Evolutionary conservation across 1,284 basidiomycete genomes (phyloP), one percentile per base, ranked within the genome.

Genomic region (Uromyces viciae-fabae): DNA sequence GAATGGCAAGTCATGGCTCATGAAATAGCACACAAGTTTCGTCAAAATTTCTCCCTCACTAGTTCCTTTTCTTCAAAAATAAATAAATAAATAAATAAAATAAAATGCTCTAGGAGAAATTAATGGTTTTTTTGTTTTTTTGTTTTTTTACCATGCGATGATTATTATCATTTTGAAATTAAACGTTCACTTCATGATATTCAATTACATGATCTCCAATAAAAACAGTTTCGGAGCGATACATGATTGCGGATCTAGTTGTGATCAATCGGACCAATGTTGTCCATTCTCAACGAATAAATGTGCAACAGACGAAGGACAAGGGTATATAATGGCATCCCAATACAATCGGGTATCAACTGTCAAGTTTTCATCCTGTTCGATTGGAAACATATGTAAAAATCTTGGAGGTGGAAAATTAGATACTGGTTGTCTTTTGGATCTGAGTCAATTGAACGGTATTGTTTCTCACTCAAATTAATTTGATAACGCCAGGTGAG

Each of bases 1-100:
- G 83, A 84, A 56, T 84, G 83, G 82, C 84, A 85, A 81, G 83
- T 85, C 54, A 84, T 85, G 82, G 84, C 84, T 15, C 85, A 85
- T 80, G 85, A 85, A 82, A 84, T 85, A 42, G 75, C 75, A 22
- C 81, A 72, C 42, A 66, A 60, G 73, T 75, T 56, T n/a, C 28
- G 28, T 66, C 73, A 49, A 56, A 22, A 33, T 17, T 46, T 28
- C 36, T 22, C 28, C 31, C 11, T 38, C 28, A n/a, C n/a, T n/a
- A n/a, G n/a, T 14, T 56, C 46, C 56, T 43, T 54, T 42, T 33
- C 38, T 15, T 60, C 22, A 38, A 22, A n/a, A 3, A 58, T 40
- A 22, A 11, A 33, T 9, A 22, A 17, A 22, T 56, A 28, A 56
- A 46, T 14, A 64, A 17, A 31, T n/a, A n/a, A 25, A 68, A 38